Evolutionary conservation across 1,139 yeast species (phyloP).

Genomic region (Saccharomyces hybrid): DNA sequence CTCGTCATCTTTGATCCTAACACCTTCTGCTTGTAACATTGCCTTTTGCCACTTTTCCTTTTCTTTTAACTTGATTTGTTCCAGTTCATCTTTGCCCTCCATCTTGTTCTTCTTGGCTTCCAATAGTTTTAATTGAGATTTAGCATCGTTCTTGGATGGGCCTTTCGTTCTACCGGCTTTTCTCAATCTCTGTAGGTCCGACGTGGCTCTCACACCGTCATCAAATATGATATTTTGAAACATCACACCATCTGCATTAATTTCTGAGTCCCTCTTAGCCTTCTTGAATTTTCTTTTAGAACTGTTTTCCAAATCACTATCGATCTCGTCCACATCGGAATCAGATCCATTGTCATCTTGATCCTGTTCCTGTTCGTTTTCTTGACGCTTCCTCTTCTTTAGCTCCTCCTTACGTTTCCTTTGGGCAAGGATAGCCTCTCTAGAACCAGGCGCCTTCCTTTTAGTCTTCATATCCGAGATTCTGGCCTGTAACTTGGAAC

Average conservation of each 20-base stretch:
- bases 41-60: conserved; percentile 83
- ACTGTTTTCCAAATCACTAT: conserved; percentile 38
- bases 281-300: conserved; percentile 32
- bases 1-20: conserved; percentile 84
- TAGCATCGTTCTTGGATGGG: conserved; percentile 76
- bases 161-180: conserved; percentile 56
- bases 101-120: conserved; percentile 67
- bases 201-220: conserved; percentile 76
- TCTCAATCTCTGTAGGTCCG: conserved; percentile 60
- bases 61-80: conserved; percentile 52
- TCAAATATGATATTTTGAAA: conserved; percentile 78
- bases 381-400: conserved; percentile 34
- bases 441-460: conserved; percentile 88
- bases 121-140: conserved; percentile 70
- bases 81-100: conserved; percentile 53
- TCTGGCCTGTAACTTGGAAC: conserved; percentile 64
- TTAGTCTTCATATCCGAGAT: conserved; percentile 64
- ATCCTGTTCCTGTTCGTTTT: conserved; percentile 38
- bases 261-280: conserved; percentile 35
- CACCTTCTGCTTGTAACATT: conserved; percentile 81
- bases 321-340: conserved; percentile 32
- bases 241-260: conserved; percentile 42
- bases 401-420: conserved; percentile 39
- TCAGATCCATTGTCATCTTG: conserved; percentile 37
- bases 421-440: conserved; percentile 67